These are phyloP conservation scores for Wickerhamiella allomyrinae DNA, from an alignment of 805 yeast genomes.

Conservation along the genomic window DNA sequence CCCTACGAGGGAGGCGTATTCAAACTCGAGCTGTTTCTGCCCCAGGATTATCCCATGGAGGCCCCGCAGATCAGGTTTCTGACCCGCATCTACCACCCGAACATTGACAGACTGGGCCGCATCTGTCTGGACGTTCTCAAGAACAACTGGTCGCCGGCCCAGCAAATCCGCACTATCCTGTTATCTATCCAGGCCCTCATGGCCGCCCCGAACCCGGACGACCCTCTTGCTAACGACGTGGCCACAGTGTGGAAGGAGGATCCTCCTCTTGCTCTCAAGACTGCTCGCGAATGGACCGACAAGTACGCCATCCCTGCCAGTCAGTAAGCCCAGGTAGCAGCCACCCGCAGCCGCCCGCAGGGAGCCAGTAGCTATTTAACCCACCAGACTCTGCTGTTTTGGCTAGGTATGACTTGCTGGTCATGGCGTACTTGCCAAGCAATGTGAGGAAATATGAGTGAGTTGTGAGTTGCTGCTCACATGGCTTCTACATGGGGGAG, in stretches of 20 bases:
- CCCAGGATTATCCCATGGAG: slow-evolving; percentile 97
- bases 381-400: no score
- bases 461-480: no score
- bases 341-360: no score
- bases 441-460: no score
- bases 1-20: slow-evolving; percentile 77
- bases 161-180: slow-evolving; percentile 84
- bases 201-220: slow-evolving; percentile 96
- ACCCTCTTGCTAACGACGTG: slow-evolving; percentile 94
- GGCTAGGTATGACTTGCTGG: no score
- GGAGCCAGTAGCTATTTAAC: no score
- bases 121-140: slow-evolving; percentile 91
- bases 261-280: slow-evolving; percentile 62
- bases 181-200: slow-evolving; percentile 84
- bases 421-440: no score
- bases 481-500: no score
- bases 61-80: slow-evolving; percentile 92
- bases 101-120: slow-evolving; percentile 87
- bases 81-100: slow-evolving; percentile 91
- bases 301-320: slow-evolving; percentile 50
- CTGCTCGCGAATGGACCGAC: slow-evolving; percentile 65
- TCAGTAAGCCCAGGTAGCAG: no score
- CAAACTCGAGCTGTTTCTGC: slow-evolving; percentile 71
- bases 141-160: slow-evolving; percentile 94
- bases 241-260: slow-evolving; percentile 93